phyloP scores from a whole-genome alignment of 2,329 filamentous ascomycete genomes.

The Diplocarpon rosae region DNA sequence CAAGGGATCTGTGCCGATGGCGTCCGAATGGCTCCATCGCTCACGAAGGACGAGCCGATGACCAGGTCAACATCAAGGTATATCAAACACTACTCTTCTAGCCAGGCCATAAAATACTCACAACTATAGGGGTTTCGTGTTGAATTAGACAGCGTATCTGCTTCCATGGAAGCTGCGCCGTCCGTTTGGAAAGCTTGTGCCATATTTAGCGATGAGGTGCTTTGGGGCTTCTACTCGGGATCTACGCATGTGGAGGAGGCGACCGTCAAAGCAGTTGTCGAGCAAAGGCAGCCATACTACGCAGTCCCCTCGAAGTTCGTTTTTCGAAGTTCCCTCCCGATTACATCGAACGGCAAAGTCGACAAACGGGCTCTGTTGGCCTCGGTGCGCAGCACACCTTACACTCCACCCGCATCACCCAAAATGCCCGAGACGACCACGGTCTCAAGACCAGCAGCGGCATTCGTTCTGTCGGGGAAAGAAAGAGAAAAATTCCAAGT shows the following conservation, averaged over 20 bases:
- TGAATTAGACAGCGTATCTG: conserved; percentile 46
- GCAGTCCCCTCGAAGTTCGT: conserved; percentile 39
- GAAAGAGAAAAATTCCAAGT: neutral
- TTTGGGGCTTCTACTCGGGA: conserved; percentile 39
- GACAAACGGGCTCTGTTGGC: conserved; percentile 36
- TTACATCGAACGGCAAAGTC: conserved; percentile 45
- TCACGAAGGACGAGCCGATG: conserved; percentile 46
- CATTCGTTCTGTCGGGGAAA: neutral
- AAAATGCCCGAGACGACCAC: neutral
- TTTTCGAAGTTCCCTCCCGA: conserved; percentile 34
- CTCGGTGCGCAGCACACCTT: conserved; percentile 4
- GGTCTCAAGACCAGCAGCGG: conserved; percentile 12
- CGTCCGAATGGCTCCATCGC: conserved; percentile 40
- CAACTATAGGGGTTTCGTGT: conserved; percentile 41
- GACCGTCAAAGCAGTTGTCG: conserved; percentile 9
- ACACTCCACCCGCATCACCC: conserved; percentile 5
- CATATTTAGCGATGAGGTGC: conserved; percentile 35
- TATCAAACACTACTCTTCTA: neutral
- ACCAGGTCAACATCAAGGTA: conserved; percentile 51
- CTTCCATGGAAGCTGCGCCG: conserved; percentile 36
- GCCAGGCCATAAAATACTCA: neutral
- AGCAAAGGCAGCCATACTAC: conserved; percentile 40
- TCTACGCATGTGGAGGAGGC: conserved; percentile 23
- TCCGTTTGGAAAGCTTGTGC: conserved; percentile 38
- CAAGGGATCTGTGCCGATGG: conserved; percentile 48